Evolutionary conservation across 352 stramenopile genomes (phyloP).

Genomic region (Pythium myriotylum): DNA sequence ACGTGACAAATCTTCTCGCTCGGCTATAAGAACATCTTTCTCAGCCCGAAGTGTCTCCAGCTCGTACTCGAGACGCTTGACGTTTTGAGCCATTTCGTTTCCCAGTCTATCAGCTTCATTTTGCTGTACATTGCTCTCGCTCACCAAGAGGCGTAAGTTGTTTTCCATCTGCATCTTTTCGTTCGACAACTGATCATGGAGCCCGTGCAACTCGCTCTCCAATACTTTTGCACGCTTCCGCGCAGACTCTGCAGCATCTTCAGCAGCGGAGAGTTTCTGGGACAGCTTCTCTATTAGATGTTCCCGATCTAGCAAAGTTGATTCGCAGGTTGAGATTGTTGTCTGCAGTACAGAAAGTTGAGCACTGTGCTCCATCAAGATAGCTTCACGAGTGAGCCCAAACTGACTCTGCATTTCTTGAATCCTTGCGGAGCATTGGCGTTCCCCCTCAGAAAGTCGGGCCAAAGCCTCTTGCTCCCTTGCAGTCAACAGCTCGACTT

Average conservation of each 20-base stretch:
- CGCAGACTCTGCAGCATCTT: background rate
- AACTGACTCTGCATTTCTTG: background rate
- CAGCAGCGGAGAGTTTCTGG: background rate
- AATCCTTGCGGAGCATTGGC: background rate
- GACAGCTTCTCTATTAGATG: background rate
- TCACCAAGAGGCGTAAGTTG: constrained; percentile 44
- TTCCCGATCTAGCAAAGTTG: background rate
- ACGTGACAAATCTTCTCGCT: too few species aligned
- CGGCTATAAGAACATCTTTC: too few species aligned
- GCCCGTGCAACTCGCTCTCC: constrained; percentile 1
- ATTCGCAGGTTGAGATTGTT: background rate
- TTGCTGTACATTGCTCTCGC: constrained; percentile 31
- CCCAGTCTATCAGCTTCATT: constrained; percentile 12
- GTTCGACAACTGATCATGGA: constrained; percentile 19
- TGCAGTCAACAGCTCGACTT: background rate
- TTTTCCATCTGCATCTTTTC: constrained; percentile 62
- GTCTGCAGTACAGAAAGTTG: background rate
- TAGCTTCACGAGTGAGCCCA: background rate
- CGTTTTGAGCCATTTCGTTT: constrained; percentile 18
- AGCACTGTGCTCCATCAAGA: background rate
- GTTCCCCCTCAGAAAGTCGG: background rate
- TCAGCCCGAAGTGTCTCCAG: background rate
- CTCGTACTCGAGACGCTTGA: constrained; percentile 18
- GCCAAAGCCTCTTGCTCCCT: background rate
- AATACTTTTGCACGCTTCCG: constrained; percentile 1